phyloP scores from a whole-genome alignment of 1,284 basidiomycete species.

The Prillingera fragicola region DNA sequence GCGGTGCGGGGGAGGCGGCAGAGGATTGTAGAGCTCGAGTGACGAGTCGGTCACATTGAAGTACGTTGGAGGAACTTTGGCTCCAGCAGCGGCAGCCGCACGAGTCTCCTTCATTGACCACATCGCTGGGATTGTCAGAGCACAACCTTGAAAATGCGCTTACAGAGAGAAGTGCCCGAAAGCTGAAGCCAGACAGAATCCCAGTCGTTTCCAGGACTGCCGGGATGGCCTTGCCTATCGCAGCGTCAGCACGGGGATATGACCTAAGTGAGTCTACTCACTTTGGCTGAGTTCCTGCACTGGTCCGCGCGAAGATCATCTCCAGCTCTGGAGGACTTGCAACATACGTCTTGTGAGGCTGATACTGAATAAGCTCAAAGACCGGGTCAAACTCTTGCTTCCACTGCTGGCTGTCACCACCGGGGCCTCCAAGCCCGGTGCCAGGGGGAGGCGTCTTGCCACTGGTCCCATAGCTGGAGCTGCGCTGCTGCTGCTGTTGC shows the following conservation, averaged over 20 bases:
- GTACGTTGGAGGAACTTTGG: conserved; percentile 45
- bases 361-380: conserved; percentile 43
- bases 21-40: conserved; percentile 53
- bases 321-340: conserved; percentile 48
- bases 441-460: background rate
- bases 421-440: conserved; percentile 3
- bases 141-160: conserved; percentile 9
- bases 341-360: conserved; percentile 49
- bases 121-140: conserved; percentile 27
- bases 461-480: conserved; percentile 12
- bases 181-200: conserved; percentile 88
- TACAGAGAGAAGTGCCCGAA: conserved; percentile 81
- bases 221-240: conserved; percentile 71
- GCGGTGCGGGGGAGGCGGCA: conserved; percentile 51
- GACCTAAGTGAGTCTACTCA: conserved; percentile 16
- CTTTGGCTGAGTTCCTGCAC: conserved; percentile 47
- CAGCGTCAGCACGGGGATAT: conserved; percentile 72
- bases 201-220: conserved; percentile 79
- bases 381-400: conserved; percentile 35
- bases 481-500: conserved; percentile 9
- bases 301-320: conserved; percentile 47
- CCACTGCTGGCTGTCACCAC: conserved; percentile 18
- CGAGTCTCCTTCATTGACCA: conserved; percentile 50
- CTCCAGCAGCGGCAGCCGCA: conserved; percentile 43
- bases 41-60: conserved; percentile 48